Base-by-base conservation (phyloP, 495 filamentous ascomycete species). In the Chaetomidium leptoderma region DNA sequence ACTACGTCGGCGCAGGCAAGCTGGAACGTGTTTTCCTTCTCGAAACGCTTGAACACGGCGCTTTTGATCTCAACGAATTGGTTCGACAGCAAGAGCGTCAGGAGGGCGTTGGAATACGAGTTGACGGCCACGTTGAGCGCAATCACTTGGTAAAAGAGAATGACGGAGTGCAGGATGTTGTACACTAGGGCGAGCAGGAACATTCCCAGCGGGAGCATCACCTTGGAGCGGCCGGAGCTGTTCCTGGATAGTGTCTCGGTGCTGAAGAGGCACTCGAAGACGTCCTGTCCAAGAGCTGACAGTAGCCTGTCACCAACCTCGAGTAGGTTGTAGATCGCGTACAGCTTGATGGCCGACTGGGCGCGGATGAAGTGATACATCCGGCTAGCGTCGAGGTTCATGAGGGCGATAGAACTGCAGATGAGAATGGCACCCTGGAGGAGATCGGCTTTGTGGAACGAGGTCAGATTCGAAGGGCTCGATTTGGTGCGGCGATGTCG, bases 61-160 rank as follows among this genome's bases (percentile, higher is more conserved):
- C 87, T 87, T 64, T 97, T 98, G 78, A 98, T 96, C 76, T 98
- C 93, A 26, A 97, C 93, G 61, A 98, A 98, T 68, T 97, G 92
- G 65, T 96, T 96, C 0, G 89, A 95, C 63, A 98, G 77, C 1
- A 98, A 76, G 0, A 99, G 83, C 0, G 92, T 96, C 39, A 97
- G 76, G 6, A 99, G 76, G 0, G 93, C 92, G 63, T 99, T 99
- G 10, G 91, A 96, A 70, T 97, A 99, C 0, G 92, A 96, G 71
- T 99, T 99, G 59, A 99, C 92, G 7, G 93, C 93, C 9, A 98
- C 95, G 64, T 98, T 97, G 53, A 98, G 80, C 0, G 93, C 93
- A 67, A 97, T 93, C 37, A 97, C 95, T 67, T 97, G 92, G 72
- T 95, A 97, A 72, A 97, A 97, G 0, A 98, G 76, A 2, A 88